These are phyloP conservation scores for Aspergillus neoniger DNA, from an alignment of 2,329 filamentous ascomycete genomes.

Conservation along the genomic window DNA sequence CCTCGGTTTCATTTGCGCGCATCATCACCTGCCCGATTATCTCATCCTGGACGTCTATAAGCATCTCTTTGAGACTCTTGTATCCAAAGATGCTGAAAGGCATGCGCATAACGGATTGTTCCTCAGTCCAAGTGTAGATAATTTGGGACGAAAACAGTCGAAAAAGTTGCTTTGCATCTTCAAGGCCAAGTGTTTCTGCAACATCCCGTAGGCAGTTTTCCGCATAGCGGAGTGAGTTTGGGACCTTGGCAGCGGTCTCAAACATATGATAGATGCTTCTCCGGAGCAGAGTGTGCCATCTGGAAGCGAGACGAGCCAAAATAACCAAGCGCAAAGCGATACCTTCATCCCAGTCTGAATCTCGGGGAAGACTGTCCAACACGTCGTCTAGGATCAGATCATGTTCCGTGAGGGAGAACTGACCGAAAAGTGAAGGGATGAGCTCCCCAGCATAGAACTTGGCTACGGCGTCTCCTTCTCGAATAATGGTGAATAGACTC, in stretches of 20 bases:
- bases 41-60: constrained; percentile 73
- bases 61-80: constrained; percentile 64
- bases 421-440: constrained; percentile 73
- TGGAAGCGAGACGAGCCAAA: constrained; percentile 73
- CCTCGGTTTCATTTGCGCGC: constrained; percentile 69
- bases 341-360: constrained; percentile 72
- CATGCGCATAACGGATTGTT: constrained; percentile 66
- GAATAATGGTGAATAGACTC: constrained; percentile 72
- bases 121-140: constrained; percentile 84
- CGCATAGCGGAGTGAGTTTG: constrained; percentile 68
- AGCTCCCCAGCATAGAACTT: constrained; percentile 73
- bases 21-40: constrained; percentile 78
- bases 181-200: constrained; percentile 64
- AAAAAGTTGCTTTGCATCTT: constrained; percentile 71
- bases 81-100: constrained; percentile 88
- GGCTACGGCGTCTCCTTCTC: constrained; percentile 65
- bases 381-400: constrained; percentile 84
- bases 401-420: constrained; percentile 80
- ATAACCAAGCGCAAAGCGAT: constrained; percentile 81
- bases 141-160: constrained; percentile 83
- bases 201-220: constrained; percentile 69
- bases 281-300: constrained; percentile 83
- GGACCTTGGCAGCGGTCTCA: constrained; percentile 77
- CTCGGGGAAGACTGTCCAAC: constrained; percentile 72
- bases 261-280: constrained; percentile 92